Evolutionary conservation across 2,329 filamentous ascomycete genomes (phyloP).

Genomic region (Curvularia spicifera): DNA sequence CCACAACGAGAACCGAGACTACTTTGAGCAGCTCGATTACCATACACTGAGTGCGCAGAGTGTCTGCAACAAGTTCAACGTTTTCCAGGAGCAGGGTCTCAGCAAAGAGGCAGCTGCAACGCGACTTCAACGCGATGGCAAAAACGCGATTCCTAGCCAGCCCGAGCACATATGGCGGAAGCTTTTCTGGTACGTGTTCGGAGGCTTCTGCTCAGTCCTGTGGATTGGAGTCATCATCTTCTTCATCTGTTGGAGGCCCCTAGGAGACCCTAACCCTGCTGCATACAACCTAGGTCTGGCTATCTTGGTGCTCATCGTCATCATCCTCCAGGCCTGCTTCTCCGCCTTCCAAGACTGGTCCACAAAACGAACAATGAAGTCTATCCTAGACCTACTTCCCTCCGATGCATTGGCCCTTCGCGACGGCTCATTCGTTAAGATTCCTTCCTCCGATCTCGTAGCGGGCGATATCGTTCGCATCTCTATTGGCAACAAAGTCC

Average conservation of each 20-base stretch:
- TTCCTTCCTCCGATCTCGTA: background rate
- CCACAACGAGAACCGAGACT: background rate
- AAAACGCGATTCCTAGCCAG: constrained; percentile 1
- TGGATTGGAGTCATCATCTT: constrained; percentile 5
- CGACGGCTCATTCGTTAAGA: background rate
- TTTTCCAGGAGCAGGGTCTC: constrained; percentile 2
- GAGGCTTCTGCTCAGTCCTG: constrained; percentile 3
- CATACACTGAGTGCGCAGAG: constrained; percentile 3
- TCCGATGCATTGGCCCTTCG: background rate
- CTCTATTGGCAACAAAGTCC: constrained; percentile 1
- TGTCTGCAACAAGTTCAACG: background rate
- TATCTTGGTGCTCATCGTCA: constrained; percentile 3
- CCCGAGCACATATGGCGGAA: constrained; percentile 2
- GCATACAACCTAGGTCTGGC: background rate
- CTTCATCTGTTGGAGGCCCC: constrained; percentile 6
- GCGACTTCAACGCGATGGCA: constrained; percentile 2
- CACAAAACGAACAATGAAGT: constrained; percentile 1
- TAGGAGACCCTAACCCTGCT: background rate
- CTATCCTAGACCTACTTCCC: background rate
- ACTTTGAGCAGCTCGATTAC: constrained; percentile 4
- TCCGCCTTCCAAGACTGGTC: constrained; percentile 2
- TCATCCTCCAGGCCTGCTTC: constrained; percentile 3
- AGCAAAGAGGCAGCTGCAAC: constrained; percentile 5
- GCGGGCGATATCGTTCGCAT: constrained; percentile 2
- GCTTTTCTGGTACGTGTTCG: constrained; percentile 1